phyloP scores from a whole-genome alignment of 192 early-diverging fungal genomes.

The Kickxella alabastrina region DNA sequence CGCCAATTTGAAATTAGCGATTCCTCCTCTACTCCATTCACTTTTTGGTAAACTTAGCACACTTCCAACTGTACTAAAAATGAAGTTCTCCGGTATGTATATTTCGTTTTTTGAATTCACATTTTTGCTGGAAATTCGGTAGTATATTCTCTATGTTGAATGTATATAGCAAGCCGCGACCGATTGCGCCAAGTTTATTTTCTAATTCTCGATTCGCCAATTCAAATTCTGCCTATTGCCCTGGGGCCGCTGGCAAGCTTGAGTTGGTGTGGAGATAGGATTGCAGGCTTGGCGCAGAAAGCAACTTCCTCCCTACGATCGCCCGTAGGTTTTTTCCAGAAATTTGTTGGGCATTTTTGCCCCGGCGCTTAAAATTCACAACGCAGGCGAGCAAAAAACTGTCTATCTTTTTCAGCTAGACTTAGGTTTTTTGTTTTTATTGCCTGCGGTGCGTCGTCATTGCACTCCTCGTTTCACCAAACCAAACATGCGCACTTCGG shows the following conservation, averaged over 20 bases:
- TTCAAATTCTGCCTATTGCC: no score
- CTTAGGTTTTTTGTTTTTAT: not conserved
- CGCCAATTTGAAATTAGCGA: not conserved
- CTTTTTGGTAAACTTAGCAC: conserved; percentile 24
- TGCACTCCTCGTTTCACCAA: conserved; percentile 26
- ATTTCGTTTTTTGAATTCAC: not conserved
- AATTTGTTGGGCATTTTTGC: conserved; percentile 14
- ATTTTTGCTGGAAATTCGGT: not conserved
- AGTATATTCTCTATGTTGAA: no score
- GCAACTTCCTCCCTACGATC: conserved; percentile 2
- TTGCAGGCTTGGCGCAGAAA: no score
- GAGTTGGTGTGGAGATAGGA: no score
- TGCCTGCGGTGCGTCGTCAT: conserved; percentile 40
- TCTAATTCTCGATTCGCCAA: no score
- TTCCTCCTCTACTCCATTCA: conserved; percentile 33
- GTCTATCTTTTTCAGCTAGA: no score
- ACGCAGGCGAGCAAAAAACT: not conserved
- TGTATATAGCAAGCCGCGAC: no score
- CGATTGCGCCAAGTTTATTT: no score
- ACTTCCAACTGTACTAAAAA: conserved; percentile 18
- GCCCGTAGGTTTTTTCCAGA: not conserved
- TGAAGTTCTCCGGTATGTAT: conserved; percentile 51
- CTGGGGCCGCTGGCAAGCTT: no score
- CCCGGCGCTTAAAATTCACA: conserved; percentile 25
- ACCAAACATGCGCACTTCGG: no score